phyloP scores from a whole-genome alignment of 1,139 yeast species.

The Yamadazyma diddensiae region DNA sequence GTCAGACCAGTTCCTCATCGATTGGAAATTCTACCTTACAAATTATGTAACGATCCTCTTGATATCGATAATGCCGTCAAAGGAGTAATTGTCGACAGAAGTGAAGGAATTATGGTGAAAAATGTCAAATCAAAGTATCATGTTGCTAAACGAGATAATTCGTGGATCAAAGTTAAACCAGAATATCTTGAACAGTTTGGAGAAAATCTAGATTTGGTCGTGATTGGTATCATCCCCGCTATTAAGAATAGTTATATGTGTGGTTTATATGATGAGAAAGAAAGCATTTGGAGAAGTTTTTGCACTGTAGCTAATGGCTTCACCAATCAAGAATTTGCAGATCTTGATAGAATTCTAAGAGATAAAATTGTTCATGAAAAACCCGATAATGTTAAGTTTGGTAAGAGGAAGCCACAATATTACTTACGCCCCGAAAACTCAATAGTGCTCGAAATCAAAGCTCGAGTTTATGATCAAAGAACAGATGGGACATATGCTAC shows the following conservation, averaged over 20 bases:
- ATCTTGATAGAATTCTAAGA: slow-evolving; percentile 54
- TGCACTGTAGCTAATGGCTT: slow-evolving; percentile 88
- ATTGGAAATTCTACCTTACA: slow-evolving; percentile 54
- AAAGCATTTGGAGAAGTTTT: slow-evolving; percentile 49
- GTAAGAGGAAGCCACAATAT: slow-evolving; percentile 57
- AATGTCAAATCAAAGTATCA: slow-evolving; percentile 57
- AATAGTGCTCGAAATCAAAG: slow-evolving; percentile 80
- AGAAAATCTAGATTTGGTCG: slow-evolving; percentile 74
- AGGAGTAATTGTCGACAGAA: slow-evolving; percentile 56
- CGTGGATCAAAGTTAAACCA: slow-evolving; percentile 89
- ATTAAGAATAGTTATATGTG: slow-evolving; percentile 74
- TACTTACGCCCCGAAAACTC: slow-evolving; percentile 84
- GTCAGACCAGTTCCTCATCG: slow-evolving; percentile 48
- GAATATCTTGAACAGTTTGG: slow-evolving; percentile 86
- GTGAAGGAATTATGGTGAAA: slow-evolving; percentile 85
- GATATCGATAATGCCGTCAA: slow-evolving; percentile 58
- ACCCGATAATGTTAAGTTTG: slow-evolving; percentile 51
- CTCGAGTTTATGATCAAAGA: slow-evolving; percentile 63
- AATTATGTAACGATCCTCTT: slow-evolving; percentile 40
- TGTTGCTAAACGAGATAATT: slow-evolving; percentile 55
- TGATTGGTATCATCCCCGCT: slow-evolving; percentile 77
- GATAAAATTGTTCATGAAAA: slow-evolving; percentile 36
- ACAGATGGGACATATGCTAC: slow-evolving; percentile 53
- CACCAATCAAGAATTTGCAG: slow-evolving; percentile 56
- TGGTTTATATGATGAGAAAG: slow-evolving; percentile 50